A percentile compares a stretch with the other conserved stretches of the same genome.
Evolutionary conservation across 495 filamentous ascomycete species (phyloP).

Genomic region (Neurospora africana): DNA sequence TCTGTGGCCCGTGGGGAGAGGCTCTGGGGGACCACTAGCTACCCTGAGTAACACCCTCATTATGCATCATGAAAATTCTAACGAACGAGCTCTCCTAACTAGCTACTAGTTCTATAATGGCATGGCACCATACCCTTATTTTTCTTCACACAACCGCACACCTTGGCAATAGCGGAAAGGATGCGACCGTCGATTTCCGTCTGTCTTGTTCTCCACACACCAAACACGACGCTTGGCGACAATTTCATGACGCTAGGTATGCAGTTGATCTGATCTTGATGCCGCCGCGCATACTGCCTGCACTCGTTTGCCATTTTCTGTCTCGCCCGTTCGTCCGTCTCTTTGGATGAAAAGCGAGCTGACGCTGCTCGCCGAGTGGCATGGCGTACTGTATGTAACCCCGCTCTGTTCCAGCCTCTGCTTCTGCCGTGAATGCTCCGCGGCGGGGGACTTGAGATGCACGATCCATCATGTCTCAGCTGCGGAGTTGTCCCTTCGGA

Average conservation of each 20-base stretch:
- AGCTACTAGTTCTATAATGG: neutral
- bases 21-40: neutral
- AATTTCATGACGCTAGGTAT: neutral
- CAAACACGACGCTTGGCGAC: neutral
- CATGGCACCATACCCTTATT: constrained; percentile 1
- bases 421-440: neutral
- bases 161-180: neutral
- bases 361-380: neutral
- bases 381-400: neutral
- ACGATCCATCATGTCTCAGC: neutral
- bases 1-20: neutral
- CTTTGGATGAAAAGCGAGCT: neutral
- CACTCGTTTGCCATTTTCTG: neutral
- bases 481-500: neutral
- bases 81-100: neutral
- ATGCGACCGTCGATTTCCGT: neutral
- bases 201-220: neutral
- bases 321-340: neutral
- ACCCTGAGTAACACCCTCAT: neutral
- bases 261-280: neutral
- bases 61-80: neutral
- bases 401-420: neutral
- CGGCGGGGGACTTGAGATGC: neutral
- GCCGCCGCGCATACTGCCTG: neutral
- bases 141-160: neutral